Evolutionary conservation across 2,329 filamentous ascomycete species (phyloP), one percentile per base, ranked within the genome.

Genomic region (Talaromyces marneffei): DNA sequence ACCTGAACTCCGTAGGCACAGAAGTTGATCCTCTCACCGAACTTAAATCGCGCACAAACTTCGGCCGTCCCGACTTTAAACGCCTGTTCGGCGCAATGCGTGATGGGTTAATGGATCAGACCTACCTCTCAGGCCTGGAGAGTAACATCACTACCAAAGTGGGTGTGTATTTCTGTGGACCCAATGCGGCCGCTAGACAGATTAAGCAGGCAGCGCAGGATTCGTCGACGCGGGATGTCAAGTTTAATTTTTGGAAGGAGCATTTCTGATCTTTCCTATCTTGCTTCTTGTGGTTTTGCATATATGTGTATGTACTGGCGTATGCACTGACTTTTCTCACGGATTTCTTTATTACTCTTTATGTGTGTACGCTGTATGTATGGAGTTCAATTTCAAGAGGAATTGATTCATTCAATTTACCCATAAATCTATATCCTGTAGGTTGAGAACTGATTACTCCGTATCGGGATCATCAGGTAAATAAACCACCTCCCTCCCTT

Each of bases 231-330:
- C 85, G 85, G 65, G 90, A 96, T 67, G 91, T 99, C 61, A 85
- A 87, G 70, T 99, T 97, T 80, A 90, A 91, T 69, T 99, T 99
- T 82, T 99, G 94, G 94, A 99, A 99, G 80, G 94, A 99, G 78
- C 93, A 99, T 71, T 54, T 59, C 39, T 44, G 50, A 35, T 39
- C 46, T 23, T 42, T 20, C 33, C 10, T 8, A 1, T 14, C 5
- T 33, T n/a, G n/a, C n/a, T n/a, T 35, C 33, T 35, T 10, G 9
- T 33, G 29, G 29, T 9, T 18, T n/a, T 39, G 18, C 8, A 20
- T 33, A 10, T 20, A 29, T 29, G 46, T 39, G 14, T n/a, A 55
- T 55, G 31, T 53, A 20, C 4, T 42, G 14, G 12, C n/a, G n/a
- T n/a, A 31, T 50, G 31, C 20, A 54, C 37, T 10, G 10, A 16